Base-by-base conservation (phyloP, 2,329 filamentous ascomycete genomes). In the Paramyrothecium sp. region DNA sequence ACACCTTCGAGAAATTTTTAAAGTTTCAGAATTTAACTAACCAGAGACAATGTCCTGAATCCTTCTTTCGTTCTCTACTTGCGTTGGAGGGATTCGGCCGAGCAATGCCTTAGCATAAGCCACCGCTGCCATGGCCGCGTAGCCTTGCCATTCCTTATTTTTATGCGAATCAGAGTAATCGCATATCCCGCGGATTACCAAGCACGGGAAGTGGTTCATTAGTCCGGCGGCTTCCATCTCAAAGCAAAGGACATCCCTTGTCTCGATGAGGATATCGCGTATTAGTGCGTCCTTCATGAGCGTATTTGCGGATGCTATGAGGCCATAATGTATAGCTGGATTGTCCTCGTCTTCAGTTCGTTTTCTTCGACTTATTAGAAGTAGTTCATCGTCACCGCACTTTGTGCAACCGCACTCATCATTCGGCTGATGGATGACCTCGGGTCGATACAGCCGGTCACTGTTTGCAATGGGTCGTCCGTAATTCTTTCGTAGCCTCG, bases 81-180 rank as follows among this genome's bases (percentile, higher is more conserved):
- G 30, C 2, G 30, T 21, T 7, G 33, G 51, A 21, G 17, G 51
- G 10, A 53, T 21, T 16, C 19, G 23, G 20, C 3, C 19, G n/a
- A 61, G 50, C 1, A 60, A n/a, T 8, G 60, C 56, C 23, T 61
- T 60, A 0, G 60, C 48, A n/a, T 57, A 62, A 13, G 51, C 71
- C 0, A 72, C 70, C 0, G 73, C 72, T 0, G 62, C 62, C 1
- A 61, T 62, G 0, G 74, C 71, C 0, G 74, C 73, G 54, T 74
- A 75, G 0, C 26, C 19, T 20, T 74, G 69, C 74, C 71, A 76
- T 2, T 21, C 3, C 0, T 63, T 22, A 3, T 57, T 59, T 41
- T 57, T 62, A 55, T 76, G 72, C 0, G 63, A 66, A 53, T 78
- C 74, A 2, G 71, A 62, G 52, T 76, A 77, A 44, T 74, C 69